Evolutionary conservation across 2,329 filamentous ascomycete genomes (phyloP).

Genomic region (Trichoderma oligosporum): DNA sequence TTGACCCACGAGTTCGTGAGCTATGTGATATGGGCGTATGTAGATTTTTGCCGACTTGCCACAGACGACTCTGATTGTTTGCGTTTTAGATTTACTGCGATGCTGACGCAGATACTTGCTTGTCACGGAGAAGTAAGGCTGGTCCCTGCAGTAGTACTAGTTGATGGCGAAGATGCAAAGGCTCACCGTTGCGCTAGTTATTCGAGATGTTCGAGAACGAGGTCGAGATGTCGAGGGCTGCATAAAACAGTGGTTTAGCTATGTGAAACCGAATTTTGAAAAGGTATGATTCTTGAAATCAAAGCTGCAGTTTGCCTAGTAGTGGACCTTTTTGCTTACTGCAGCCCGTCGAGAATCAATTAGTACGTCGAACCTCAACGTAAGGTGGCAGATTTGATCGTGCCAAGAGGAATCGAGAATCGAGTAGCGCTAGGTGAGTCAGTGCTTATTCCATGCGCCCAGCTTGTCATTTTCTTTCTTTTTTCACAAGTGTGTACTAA

Average conservation of each 20-base stretch:
- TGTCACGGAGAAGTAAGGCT: constrained; percentile 75
- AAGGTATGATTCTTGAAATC: constrained; percentile 45
- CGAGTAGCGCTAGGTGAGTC: constrained; percentile 75
- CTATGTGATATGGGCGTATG: constrained; percentile 83
- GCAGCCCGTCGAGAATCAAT: not conserved
- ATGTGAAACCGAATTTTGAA: constrained; percentile 95
- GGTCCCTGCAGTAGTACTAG: not conserved
- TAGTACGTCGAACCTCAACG: constrained; percentile 86
- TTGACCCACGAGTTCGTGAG: constrained; percentile 80
- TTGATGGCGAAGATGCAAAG: not conserved
- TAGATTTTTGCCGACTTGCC: constrained; percentile 14
- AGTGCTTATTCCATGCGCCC: not conserved
- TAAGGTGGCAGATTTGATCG: constrained; percentile 89
- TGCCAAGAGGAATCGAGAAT: constrained; percentile 92
- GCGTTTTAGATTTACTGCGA: constrained; percentile 86
- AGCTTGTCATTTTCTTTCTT: not conserved
- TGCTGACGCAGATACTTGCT: constrained; percentile 88
- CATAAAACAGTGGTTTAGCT: constrained; percentile 96
- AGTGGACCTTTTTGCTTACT: not conserved
- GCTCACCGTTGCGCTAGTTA: constrained; percentile 47
- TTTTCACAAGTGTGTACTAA: not conserved
- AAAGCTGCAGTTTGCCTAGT: not conserved
- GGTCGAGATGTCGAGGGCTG: constrained; percentile 90
- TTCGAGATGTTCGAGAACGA: constrained; percentile 84
- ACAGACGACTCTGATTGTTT: no score